Percentiles rank a stretch among this genome's conserved stretches.
These are phyloP conservation scores for Saitozyma sp. DNA, from an alignment of 768 basidiomycete species.

Conservation along the genomic window DNA sequence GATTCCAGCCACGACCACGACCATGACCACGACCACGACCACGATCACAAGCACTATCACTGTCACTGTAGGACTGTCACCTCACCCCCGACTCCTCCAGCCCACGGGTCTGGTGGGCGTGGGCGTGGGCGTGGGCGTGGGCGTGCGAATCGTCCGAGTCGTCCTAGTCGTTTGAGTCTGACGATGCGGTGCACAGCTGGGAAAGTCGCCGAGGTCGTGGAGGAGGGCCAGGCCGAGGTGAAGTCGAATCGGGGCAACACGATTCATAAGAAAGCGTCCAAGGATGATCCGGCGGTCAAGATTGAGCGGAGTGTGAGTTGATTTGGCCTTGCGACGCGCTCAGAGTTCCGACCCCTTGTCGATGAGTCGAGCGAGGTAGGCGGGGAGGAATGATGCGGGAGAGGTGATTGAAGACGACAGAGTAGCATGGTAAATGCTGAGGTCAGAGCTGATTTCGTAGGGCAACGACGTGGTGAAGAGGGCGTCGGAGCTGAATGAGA, in stretches of 20 bases:
- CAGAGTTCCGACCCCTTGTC: no score
- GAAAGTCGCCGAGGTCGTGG: slow-evolving; percentile 53
- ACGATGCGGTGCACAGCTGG: slow-evolving; percentile 39
- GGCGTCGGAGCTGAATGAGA: slow-evolving; percentile 59
- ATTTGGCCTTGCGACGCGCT: neutral
- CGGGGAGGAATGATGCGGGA: no score
- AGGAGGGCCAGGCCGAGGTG: slow-evolving; percentile 56
- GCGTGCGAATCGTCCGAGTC: neutral
- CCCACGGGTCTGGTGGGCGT: neutral
- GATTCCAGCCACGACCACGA: no score
- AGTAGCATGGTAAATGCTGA: neutral
- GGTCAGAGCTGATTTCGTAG: slow-evolving; percentile 1
- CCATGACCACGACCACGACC: no score
- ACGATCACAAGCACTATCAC: no score
- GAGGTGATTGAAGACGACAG: no score
- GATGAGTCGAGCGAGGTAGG: no score
- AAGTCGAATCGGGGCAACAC: slow-evolving; percentile 60
- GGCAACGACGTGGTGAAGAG: slow-evolving; percentile 62
- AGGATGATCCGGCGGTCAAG: slow-evolving; percentile 60
- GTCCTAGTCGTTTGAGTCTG: neutral
- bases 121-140: no score
- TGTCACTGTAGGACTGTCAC: neutral
- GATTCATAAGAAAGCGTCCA: slow-evolving; percentile 55
- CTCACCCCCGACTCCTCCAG: neutral
- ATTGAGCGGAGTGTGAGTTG: slow-evolving; percentile 57